Base-by-base conservation (phyloP, 2,329 filamentous ascomycete genomes). In the Exophiala calicioides region DNA sequence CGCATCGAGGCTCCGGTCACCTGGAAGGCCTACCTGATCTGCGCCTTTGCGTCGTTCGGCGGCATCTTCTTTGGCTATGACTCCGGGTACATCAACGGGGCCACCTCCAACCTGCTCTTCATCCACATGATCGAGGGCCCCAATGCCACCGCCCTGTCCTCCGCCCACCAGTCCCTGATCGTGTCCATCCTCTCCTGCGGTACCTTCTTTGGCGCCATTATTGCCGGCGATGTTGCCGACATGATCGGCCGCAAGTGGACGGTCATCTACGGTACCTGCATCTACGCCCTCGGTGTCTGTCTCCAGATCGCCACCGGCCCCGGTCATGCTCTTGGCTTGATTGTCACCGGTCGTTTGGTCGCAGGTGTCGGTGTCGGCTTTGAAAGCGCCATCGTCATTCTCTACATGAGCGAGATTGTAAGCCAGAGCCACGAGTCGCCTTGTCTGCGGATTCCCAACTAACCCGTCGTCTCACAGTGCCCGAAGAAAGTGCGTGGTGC, bases 331-430 rank as follows among this genome's bases (percentile, higher is more conserved):
- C 71, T 86, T 9, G 80, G 75, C 47, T 73, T 81, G 52, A 81
- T 90, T 50, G 83, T 88, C 16, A 78, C 80, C 47, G 87, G 87
- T 66, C 86, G 86, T 77, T 70, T 90, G 49, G 70, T 91, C 60
- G 83, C 86, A 37, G 87, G 87, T 66, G 66, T 89, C 46, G 87
- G 87, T 76, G 85, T 90, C 60, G 87, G 87, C 62, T 89, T 89
- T 65, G 85, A 88, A 58, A 88, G 85, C 7, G 85, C 86, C 61
- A 82, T 89, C 61, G 82, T 90, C 67, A 88, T 90, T 63, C 75
- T 90, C 52, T 90, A 93, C 79, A 91, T 93, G 87, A 88, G 84
- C 35, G 88, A 91, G 71, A 88, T 90, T 64, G 67, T 69, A 27
- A 57, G 56, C 52, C 23, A 4, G 15, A 21, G 19, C 30, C 9